These are phyloP conservation scores for Meyerozyma sp. DNA, from an alignment of 1,139 yeast genomes.

Conservation along the genomic window DNA sequence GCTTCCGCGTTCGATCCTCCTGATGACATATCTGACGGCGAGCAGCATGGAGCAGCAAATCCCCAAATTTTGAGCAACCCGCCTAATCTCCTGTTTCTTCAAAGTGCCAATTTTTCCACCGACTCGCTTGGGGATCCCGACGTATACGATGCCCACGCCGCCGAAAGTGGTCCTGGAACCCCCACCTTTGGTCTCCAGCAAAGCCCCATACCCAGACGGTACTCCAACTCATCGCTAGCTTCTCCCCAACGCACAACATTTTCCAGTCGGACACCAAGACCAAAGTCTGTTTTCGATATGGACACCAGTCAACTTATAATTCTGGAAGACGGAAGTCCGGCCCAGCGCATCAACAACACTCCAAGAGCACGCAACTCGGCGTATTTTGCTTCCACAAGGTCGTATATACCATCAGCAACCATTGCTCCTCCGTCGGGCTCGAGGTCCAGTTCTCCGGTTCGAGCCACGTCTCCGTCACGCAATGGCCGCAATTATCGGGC, in stretches of 20 bases:
- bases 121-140: constrained; percentile 24
- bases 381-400: constrained; percentile 7
- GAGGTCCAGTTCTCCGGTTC: constrained; percentile 24
- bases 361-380: constrained; percentile 19
- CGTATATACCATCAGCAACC: constrained; percentile 7
- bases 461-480: constrained; percentile 30
- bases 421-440: constrained; percentile 10
- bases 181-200: constrained; percentile 3
- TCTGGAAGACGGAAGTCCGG: constrained; percentile 25
- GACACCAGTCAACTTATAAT: constrained; percentile 24
- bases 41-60: background rate
- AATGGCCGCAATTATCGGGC: constrained; percentile 27
- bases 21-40: background rate
- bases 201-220: constrained; percentile 12
- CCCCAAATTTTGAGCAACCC: background rate
- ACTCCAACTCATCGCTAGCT: constrained; percentile 16
- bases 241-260: constrained; percentile 21
- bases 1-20: background rate
- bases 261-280: constrained; percentile 23
- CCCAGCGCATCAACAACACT: constrained; percentile 15
- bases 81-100: background rate
- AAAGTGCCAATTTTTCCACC: constrained; percentile 41
- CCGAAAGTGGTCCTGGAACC: constrained; percentile 2
- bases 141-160: constrained; percentile 8
- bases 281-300: constrained; percentile 33